These are phyloP conservation scores for Vicia villosa DNA, from an alignment of 306 rosid species.

Conservation along the genomic window DNA sequence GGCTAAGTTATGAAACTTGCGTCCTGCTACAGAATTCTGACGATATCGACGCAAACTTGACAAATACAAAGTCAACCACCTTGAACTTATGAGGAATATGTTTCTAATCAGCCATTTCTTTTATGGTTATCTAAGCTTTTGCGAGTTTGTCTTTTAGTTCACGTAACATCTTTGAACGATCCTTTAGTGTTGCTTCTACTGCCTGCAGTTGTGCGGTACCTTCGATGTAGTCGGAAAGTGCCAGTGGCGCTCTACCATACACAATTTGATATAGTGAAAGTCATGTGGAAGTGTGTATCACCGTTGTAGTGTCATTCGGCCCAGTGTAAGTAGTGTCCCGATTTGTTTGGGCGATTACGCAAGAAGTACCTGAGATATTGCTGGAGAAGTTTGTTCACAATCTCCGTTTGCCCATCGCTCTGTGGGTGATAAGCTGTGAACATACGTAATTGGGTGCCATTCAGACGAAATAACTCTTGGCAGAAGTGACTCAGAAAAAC, in stretches of 20 bases:
- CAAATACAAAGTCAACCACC: no score
- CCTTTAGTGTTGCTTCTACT: not conserved
- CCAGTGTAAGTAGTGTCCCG: not conserved
- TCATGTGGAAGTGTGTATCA: not conserved
- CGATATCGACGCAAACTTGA: no score
- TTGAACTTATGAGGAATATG: no score
- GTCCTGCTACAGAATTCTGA: no score
- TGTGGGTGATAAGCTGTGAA: not conserved
- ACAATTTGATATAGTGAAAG: not conserved
- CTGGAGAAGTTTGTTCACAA: not conserved
- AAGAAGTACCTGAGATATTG: not conserved
- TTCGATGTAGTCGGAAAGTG: no score
- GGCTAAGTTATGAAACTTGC: no score
- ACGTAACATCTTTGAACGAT: no score
- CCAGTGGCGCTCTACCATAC: not conserved
- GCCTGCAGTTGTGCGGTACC: no score
- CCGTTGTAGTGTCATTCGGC: not conserved
- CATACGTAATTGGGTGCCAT: not conserved
- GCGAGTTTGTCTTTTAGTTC: not conserved
- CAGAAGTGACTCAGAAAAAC: no score
- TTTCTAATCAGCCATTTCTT: not conserved
- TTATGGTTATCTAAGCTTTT: not conserved
- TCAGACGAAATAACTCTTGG: no score
- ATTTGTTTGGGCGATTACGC: not conserved
- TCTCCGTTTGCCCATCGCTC: not conserved